Percentiles rank a stretch among this genome's conserved stretches.
Evolutionary conservation across 768 basidiomycete genomes (phyloP).

Genomic region (Agrocybe pediades): DNA sequence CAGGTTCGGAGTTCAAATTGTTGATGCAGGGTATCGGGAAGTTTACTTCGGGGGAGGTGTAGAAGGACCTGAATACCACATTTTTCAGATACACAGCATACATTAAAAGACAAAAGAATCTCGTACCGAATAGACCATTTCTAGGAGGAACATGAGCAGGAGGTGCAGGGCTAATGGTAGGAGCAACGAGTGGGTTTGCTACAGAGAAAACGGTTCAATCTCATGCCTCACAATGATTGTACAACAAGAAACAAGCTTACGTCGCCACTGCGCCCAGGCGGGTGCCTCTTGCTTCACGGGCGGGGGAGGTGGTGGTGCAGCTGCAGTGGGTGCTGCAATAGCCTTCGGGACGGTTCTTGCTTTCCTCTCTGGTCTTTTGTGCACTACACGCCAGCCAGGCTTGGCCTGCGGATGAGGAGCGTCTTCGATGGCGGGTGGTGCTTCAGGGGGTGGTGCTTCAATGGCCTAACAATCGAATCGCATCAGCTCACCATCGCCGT

Average conservation of each 20-base stretch:
- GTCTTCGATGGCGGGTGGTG: conserved; percentile 50
- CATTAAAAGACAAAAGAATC: neutral
- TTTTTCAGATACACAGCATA: neutral
- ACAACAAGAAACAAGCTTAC: conserved; percentile 42
- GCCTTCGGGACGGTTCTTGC: conserved; percentile 46
- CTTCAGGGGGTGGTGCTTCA: conserved; percentile 39
- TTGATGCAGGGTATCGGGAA: neutral
- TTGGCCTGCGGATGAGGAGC: conserved; percentile 52
- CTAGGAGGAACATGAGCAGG: conserved; percentile 52
- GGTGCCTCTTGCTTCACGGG: conserved; percentile 57
- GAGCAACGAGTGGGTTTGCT: conserved; percentile 70
- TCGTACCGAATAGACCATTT: conserved; percentile 68
- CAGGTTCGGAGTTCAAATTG: neutral
- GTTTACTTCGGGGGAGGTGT: conserved; percentile 33
- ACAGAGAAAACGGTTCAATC: neutral
- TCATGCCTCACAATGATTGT: neutral
- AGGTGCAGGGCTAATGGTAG: conserved; percentile 39
- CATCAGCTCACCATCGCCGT: neutral
- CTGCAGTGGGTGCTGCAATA: conserved; percentile 37
- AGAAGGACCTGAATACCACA: conserved; percentile 25
- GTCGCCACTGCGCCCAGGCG: conserved; percentile 88
- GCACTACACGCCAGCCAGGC: conserved; percentile 75
- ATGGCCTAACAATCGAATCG: conserved; percentile 27
- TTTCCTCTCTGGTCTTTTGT: conserved; percentile 62
- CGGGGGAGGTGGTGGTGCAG: conserved; percentile 42